Evolutionary conservation across 129 eudicot species (phyloP), one percentile per base, ranked within the genome.

Genomic region (Artemisia annua): DNA sequence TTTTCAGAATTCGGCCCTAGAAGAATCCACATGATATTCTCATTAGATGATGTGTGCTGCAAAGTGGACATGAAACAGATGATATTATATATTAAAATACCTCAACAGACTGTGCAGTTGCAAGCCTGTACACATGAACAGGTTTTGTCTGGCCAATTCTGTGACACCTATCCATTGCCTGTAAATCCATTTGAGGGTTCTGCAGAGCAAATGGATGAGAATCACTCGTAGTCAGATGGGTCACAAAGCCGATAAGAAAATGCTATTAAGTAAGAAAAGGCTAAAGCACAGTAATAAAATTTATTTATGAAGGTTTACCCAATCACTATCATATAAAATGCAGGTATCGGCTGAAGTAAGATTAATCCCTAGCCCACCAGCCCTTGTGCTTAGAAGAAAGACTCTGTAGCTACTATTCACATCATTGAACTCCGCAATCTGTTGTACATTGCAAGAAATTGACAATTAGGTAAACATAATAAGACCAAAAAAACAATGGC

Each of bases 121-220:
- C 89, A 39, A 95, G 94, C 82, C 99, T 82, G 77, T 95, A 95
- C 15, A 95, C 97, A 77, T 95, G 99, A 74, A 95, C 99, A 72
- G 99, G 99, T 80, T 91, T 95, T 30, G 99, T 95, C 73, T 95
- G 99, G 43, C 99, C 99, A 48, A 95, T 95, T 78, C 97, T 86
- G 53, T 95, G 99, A 77, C 99, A 95, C 28, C 99, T 87, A 62
- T 95, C 99, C 99, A 95, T 95, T 16, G 99, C 99, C 83, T 95
- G 99, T 69, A 91, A 80, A 83, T 95, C 99, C 96, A 91, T 88
- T 87, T 95, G 99, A 32, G 99, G 99, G 61, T 95, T 95, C 99
- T 95, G 96, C 17, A 76, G 70, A 17, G 58, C 78, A 78, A 76
- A 76, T 64, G 6, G n/a, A 56, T 11, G 48, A 16, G 56, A 54